Evolutionary conservation across 306 rosid genomes (phyloP).

Genomic region (Senna siamea): DNA sequence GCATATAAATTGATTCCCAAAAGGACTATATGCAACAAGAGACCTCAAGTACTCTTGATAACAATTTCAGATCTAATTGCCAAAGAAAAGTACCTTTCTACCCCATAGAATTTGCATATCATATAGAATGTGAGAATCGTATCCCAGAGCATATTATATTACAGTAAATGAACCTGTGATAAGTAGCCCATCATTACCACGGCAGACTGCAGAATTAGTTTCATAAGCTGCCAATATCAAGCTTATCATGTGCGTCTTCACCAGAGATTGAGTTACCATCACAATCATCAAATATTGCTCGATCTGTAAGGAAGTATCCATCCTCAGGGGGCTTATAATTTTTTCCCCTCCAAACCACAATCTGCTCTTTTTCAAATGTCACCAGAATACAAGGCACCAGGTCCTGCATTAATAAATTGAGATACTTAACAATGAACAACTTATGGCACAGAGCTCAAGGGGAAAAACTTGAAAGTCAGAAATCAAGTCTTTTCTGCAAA

Average conservation of each 20-base stretch:
- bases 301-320: slow-evolving; percentile 52
- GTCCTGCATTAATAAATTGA: slow-evolving; percentile 60
- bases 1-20: slow-evolving; percentile 11
- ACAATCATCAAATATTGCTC: slow-evolving; percentile 53
- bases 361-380: slow-evolving; percentile 85
- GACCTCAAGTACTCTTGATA: not conserved
- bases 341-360: slow-evolving; percentile 86
- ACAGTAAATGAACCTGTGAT: not conserved
- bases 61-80: not conserved
- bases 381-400: slow-evolving; percentile 88
- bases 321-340: slow-evolving; percentile 53
- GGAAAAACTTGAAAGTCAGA: slow-evolving; percentile 13
- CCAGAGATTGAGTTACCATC: slow-evolving; percentile 30
- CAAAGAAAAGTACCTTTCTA: not conserved
- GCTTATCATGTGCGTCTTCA: slow-evolving; percentile 30
- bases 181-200: slow-evolving; percentile 11
- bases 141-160: slow-evolving; percentile 4
- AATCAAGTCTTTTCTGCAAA: not conserved
- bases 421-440: slow-evolving; percentile 30
- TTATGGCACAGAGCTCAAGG: not conserved
- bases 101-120: not conserved
- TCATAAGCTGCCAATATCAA: slow-evolving; percentile 22
- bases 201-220: slow-evolving; percentile 17
- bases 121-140: not conserved
- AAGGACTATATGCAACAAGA: not conserved